These are phyloP conservation scores for Lactarius sp. DNA, from an alignment of 768 basidiomycete species.

Conservation along the genomic window DNA sequence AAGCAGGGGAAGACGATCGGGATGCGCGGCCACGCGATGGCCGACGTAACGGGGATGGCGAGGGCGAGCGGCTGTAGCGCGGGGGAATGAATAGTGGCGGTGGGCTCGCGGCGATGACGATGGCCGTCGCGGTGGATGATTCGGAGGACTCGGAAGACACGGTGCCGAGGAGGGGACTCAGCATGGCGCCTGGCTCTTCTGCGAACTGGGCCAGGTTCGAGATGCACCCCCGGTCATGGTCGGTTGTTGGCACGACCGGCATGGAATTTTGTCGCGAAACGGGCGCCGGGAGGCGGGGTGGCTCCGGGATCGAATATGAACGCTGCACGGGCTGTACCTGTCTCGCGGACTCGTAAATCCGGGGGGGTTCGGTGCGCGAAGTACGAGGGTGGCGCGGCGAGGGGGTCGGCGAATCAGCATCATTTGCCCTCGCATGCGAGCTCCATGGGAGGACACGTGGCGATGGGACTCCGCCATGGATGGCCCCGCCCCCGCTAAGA, in stretches of 20 bases:
- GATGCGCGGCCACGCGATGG: conserved; percentile 52
- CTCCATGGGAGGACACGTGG: conserved; percentile 19
- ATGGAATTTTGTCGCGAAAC: conserved; percentile 23
- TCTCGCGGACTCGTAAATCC: conserved; percentile 9
- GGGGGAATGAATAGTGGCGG: conserved; percentile 31
- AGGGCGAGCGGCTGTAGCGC: conserved; percentile 38
- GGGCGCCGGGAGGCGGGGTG: neutral
- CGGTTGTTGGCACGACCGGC: conserved; percentile 6
- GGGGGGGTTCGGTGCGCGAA: conserved; percentile 6
- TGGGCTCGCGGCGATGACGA: conserved; percentile 30
- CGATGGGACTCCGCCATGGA: conserved; percentile 3
- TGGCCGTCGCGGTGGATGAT: conserved; percentile 24
- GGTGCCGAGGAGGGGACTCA: conserved; percentile 31
- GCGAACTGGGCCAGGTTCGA: conserved; percentile 28
- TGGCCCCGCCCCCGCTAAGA: neutral
- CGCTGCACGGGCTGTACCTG: conserved; percentile 8
- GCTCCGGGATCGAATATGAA: conserved; percentile 21
- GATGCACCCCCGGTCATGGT: conserved; percentile 10
- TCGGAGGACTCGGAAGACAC: conserved; percentile 16
- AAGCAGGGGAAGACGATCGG: conserved; percentile 33
- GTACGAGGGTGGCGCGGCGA: conserved; percentile 13
- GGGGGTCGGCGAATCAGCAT: conserved; percentile 14
- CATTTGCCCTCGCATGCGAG: conserved; percentile 7
- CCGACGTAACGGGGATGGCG: conserved; percentile 29
- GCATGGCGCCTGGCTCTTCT: conserved; percentile 31